Conservation (phyloP, 1,284 basidiomycete species). For the Schizopora paradoxa region DNA sequence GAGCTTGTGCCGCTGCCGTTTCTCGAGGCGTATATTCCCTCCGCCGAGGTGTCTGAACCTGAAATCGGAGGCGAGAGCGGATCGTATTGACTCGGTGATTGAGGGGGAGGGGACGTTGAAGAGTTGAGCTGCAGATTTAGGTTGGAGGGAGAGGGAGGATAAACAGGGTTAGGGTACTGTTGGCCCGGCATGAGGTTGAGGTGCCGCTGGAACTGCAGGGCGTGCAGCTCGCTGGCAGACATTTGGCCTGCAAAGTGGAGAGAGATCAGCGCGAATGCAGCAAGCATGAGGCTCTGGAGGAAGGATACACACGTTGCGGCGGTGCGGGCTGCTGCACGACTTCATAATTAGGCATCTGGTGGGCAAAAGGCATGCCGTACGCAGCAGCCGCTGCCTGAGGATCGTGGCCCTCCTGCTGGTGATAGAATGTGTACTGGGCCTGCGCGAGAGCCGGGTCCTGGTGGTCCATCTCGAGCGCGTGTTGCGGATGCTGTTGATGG, state of each 20-base stretch:
- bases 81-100: slow-evolving; percentile 73
- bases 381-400: slow-evolving; percentile 8
- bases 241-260: slow-evolving; percentile 19
- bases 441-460: slow-evolving; percentile 16
- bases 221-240: slow-evolving; percentile 22
- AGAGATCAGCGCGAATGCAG: slow-evolving; percentile 18
- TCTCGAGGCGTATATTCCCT: slow-evolving; percentile 68
- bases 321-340: slow-evolving; percentile 24
- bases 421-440: slow-evolving; percentile 17
- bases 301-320: slow-evolving; percentile 27
- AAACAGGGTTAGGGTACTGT: slow-evolving; percentile 43
- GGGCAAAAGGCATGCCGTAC: slow-evolving; percentile 15
- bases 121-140: slow-evolving; percentile 38
- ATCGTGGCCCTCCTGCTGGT: slow-evolving; percentile 11
- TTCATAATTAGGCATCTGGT: slow-evolving; percentile 19
- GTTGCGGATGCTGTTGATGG: slow-evolving; percentile 10
- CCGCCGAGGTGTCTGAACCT: slow-evolving; percentile 78
- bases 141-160: slow-evolving; percentile 46
- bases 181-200: slow-evolving; percentile 46
- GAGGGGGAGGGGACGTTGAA: slow-evolving; percentile 59
- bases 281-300: slow-evolving; percentile 22
- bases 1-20: slow-evolving; percentile 73
- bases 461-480: slow-evolving; percentile 15
- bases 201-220: slow-evolving; percentile 44
- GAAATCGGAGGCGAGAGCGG: slow-evolving; percentile 76